These are phyloP conservation scores for Monosporozyma solicola DNA, from an alignment of 805 yeast genomes.

Conservation along the genomic window DNA sequence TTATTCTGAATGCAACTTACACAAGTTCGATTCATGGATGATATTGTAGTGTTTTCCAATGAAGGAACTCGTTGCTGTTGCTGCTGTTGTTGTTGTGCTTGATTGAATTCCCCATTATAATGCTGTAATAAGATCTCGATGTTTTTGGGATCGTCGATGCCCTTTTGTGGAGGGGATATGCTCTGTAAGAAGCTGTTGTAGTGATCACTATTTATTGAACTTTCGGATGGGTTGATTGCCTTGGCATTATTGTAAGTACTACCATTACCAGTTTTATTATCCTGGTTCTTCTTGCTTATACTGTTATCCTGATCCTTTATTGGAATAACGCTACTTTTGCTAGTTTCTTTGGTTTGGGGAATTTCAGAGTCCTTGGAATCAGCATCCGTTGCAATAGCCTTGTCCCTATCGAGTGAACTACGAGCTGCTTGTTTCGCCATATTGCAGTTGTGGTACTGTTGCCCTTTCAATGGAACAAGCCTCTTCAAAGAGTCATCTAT, in stretches of 20 bases:
- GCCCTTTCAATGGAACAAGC: background rate
- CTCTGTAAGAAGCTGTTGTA: constrained; percentile 20
- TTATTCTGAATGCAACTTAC: constrained; percentile 78
- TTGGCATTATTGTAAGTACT: background rate
- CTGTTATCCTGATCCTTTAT: background rate
- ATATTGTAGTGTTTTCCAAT: background rate
- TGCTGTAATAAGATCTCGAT: background rate
- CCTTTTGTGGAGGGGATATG: constrained; percentile 13
- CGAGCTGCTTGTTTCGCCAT: background rate
- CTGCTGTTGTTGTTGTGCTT: background rate
- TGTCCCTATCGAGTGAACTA: background rate
- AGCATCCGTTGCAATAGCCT: background rate
- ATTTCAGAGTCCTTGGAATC: background rate
- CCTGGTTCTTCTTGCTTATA: background rate
- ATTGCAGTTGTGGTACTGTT: background rate
- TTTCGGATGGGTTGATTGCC: background rate
- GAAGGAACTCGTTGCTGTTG: background rate
- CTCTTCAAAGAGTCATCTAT: background rate
- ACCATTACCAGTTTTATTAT: background rate
- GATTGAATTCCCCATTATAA: background rate
- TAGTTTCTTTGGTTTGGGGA: background rate
- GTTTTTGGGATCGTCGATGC: background rate
- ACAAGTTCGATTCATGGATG: constrained; percentile 32
- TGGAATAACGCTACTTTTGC: background rate
- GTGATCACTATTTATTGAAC: constrained; percentile 13